Evolutionary conservation across 345 rosid genomes (phyloP), one percentile per base, ranked within the genome.

Genomic region (Hirschfeldia incana): DNA sequence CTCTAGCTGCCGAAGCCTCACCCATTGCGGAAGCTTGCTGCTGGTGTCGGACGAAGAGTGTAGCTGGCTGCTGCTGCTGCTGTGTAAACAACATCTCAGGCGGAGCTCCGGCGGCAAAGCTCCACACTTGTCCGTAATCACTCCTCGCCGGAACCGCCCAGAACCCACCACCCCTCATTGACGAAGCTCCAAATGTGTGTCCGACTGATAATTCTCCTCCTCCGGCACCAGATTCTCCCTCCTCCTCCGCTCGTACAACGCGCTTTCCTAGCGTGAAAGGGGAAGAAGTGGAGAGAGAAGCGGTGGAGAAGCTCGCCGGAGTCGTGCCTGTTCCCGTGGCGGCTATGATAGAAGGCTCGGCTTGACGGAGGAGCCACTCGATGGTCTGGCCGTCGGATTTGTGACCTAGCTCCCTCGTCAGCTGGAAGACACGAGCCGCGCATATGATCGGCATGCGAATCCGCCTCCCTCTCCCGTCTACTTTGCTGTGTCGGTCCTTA

Each of bases 201-300:
- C 90, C 90, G 60, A 83, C 79, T 15, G 85, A 68, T 6, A 88
- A 76, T 51, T 84, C 88, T 27, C 88, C 88, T 5, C 59, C 72
- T 3, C 64, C 34, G 34, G 4, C 44, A 12, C 65, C 75, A 10
- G 79, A n/a, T 13, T 88, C 94, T n/a, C 87, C 94, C 10, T 90
- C 93, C 8, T 92, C 97, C 9, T 90, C 97, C 4, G 89, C 46
- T 72, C 83, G 60, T 0, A 91, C 80, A 4, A 91, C 85, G 0
- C 99, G 87, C 79, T 95, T 95, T 6, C 98, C 99, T 2, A 95
- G 91, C 8, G 94, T 87, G 77, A 95, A 93, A 0, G 96, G 94
- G 4, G 95, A 80, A 7, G 88, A 78, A 21, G 78, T 49, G 12
- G 97, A 87, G 59, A 85, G 80, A 26, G 99, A 91, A 49, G 73